Percentiles rank a stretch among this genome's conserved stretches.
Conservation (phyloP, 164 flowering plant species). For the Stephania cephalantha region DNA sequence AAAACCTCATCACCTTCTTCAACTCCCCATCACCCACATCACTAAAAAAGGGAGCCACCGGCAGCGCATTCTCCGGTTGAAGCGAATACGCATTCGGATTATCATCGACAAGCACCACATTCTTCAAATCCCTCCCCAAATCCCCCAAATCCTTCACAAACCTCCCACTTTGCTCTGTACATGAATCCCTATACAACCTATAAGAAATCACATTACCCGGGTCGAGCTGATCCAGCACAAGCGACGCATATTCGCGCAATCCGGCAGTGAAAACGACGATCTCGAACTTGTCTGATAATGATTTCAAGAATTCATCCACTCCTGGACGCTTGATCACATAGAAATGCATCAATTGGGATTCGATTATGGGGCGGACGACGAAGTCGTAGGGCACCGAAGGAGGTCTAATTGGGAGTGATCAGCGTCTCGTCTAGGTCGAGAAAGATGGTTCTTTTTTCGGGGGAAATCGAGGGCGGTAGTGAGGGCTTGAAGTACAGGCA, state of each 20-base stretch:
- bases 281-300: conserved; percentile 43
- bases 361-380: conserved; percentile 58
- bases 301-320: conserved; percentile 51
- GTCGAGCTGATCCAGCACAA: conserved; percentile 62
- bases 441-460: conserved; percentile 45
- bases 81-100: conserved; percentile 56
- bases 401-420: conserved; percentile 55
- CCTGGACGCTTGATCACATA: conserved; percentile 80
- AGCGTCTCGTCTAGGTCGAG: conserved; percentile 87
- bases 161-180: conserved; percentile 52
- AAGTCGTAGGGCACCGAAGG: conserved; percentile 62
- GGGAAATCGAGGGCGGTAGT: conserved; percentile 37
- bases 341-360: conserved; percentile 42
- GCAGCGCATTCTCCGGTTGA: conserved; percentile 74
- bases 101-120: conserved; percentile 73
- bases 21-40: conserved; percentile 62
- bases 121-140: conserved; percentile 63
- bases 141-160: conserved; percentile 71
- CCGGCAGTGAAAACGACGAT: conserved; percentile 85
- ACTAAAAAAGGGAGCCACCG: conserved; percentile 48
- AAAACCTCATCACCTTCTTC: conserved; percentile 35
- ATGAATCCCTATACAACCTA: conserved; percentile 70
- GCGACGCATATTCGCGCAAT: conserved; percentile 65
- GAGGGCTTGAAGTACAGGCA: conserved; percentile 14
- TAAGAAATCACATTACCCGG: conserved; percentile 42